These are phyloP conservation scores for Aspergillus heteromorphus DNA, from an alignment of 495 filamentous ascomycete species.

Conservation along the genomic window DNA sequence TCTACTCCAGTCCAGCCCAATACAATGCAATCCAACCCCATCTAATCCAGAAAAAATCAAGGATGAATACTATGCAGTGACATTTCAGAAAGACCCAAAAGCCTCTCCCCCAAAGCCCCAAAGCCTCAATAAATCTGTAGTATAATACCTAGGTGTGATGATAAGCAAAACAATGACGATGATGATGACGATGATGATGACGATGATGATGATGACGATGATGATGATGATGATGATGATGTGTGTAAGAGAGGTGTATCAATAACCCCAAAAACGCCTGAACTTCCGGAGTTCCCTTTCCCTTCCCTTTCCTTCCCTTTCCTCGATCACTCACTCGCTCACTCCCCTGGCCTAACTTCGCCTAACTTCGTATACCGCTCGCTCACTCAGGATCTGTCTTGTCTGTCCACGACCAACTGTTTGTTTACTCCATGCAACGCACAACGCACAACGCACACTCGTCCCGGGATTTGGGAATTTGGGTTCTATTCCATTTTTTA, in stretches of 20 bases:
- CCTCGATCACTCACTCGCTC: background rate
- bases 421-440: background rate
- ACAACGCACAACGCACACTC: too few species aligned
- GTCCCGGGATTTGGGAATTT: background rate
- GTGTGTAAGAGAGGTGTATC: conserved; percentile 4
- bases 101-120: background rate
- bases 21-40: too few species aligned
- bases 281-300: conserved; percentile 1
- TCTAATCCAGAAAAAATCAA: too few species aligned
- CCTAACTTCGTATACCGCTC: too few species aligned
- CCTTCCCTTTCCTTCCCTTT: background rate
- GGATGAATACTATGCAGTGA: background rate
- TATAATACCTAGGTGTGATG: background rate
- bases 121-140: background rate
- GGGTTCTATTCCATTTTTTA: conserved; percentile 2
- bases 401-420: background rate
- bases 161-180: background rate
- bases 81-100: background rate
- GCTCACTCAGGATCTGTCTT: background rate
- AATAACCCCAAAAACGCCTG: conserved; percentile 12
- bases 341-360: background rate
- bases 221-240: too few species aligned
- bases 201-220: too few species aligned
- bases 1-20: too few species aligned
- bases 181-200: too few species aligned